These are phyloP conservation scores for Cryoendolithus antarcticus DNA, from an alignment of 2,329 filamentous ascomycete species.

Conservation along the genomic window DNA sequence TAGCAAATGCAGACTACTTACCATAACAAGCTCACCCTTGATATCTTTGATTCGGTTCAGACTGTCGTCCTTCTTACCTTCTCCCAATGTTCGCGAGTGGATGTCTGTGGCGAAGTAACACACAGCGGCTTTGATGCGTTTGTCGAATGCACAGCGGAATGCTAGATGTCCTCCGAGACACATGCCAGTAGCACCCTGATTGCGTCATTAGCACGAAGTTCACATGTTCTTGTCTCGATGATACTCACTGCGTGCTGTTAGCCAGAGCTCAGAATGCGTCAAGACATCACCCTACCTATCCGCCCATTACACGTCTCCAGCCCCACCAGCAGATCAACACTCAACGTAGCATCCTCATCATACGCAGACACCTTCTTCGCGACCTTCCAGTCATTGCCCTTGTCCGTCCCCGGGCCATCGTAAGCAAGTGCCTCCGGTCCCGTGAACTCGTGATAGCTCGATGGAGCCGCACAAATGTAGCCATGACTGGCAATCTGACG, in stretches of 20 bases:
- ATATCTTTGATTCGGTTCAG: constrained; percentile 52
- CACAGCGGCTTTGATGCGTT: constrained; percentile 61
- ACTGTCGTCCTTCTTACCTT: constrained; percentile 51
- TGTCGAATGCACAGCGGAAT: constrained; percentile 60
- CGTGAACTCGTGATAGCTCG: constrained; percentile 87
- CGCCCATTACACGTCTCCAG: constrained; percentile 53
- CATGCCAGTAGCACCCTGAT: constrained; percentile 58
- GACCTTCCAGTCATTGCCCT: constrained; percentile 77
- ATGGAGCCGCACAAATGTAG: constrained; percentile 84
- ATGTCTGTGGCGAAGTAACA: constrained; percentile 92
- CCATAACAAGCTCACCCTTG: constrained; percentile 67
- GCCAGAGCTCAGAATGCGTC: no score
- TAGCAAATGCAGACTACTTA: constrained; percentile 16
- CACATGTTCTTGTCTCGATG: no score
- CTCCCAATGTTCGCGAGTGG: constrained; percentile 65
- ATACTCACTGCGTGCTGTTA: no score
- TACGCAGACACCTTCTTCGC: constrained; percentile 70
- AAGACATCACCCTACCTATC: constrained; percentile 39
- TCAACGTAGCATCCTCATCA: constrained; percentile 46
- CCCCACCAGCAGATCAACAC: constrained; percentile 28
- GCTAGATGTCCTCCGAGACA: constrained; percentile 86
- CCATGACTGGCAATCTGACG: constrained; percentile 85
- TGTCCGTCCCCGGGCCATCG: constrained; percentile 75
- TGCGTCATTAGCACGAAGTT: no score
- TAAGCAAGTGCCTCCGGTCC: constrained; percentile 74